Evolutionary conservation across 495 filamentous ascomycete genomes (phyloP).

Genomic region (Cenococcum geophilum): DNA sequence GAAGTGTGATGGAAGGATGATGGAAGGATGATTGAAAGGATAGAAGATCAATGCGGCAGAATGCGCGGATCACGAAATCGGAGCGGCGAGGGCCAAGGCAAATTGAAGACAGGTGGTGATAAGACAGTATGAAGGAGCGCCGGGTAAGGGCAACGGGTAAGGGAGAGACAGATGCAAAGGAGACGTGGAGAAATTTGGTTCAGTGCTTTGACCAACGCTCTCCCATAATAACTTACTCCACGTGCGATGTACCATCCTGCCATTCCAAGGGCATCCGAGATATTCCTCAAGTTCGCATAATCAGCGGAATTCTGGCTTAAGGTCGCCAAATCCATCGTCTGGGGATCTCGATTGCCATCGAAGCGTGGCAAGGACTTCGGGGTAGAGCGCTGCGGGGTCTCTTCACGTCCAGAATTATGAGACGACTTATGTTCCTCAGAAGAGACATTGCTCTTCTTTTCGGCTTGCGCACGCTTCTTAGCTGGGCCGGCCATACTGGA

Average conservation of each 20-base stretch:
- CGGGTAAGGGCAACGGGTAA: too few relatives aligned
- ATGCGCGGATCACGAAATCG: too few relatives aligned
- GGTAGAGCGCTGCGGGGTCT: constrained; percentile 13
- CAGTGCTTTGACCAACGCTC: neutral
- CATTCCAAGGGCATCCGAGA: constrained; percentile 32
- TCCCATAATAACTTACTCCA: constrained; percentile 28
- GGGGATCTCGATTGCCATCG: constrained; percentile 36
- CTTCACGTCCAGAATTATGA: constrained; percentile 8
- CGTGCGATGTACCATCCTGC: constrained; percentile 32
- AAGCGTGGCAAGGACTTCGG: constrained; percentile 24
- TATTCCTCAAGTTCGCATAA: constrained; percentile 22
- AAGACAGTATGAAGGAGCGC: too few relatives aligned
- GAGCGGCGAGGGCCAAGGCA: too few relatives aligned
- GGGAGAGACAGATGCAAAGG: neutral
- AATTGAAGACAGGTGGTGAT: too few relatives aligned
- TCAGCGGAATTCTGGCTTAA: constrained; percentile 1
- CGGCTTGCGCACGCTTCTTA: constrained; percentile 29
- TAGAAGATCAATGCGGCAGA: neutral
- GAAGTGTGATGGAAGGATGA: neutral
- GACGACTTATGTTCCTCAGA: constrained; percentile 15
- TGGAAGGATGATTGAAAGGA: neutral
- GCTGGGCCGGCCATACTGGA: constrained; percentile 32
- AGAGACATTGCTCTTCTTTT: constrained; percentile 17
- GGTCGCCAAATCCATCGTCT: constrained; percentile 12
- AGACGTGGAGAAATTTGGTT: neutral